Percentiles rank a stretch among this genome's conserved stretches.
These are phyloP conservation scores for Rhizoclosmatium globosum DNA, from an alignment of 192 early-diverging fungal species.

Conservation along the genomic window DNA sequence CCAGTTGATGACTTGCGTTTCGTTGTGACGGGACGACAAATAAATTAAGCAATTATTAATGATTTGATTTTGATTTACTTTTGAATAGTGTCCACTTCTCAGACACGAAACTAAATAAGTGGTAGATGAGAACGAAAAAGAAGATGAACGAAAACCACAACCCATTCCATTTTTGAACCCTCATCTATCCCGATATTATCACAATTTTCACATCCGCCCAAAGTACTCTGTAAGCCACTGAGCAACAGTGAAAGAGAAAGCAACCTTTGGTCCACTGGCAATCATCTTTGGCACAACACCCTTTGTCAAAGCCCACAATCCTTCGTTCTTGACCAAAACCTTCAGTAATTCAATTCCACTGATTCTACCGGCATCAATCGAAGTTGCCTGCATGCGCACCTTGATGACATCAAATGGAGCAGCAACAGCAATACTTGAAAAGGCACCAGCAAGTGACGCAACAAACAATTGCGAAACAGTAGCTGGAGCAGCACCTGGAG, in stretches of 20 bases:
- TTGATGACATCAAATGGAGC: constrained; percentile 96
- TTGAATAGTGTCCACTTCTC: no score
- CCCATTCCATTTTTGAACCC: background rate
- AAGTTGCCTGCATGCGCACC: constrained; percentile 92
- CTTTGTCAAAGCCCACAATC: constrained; percentile 89
- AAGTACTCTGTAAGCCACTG: constrained; percentile 70
- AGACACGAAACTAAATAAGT: no score
- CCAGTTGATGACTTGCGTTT: constrained; percentile 18
- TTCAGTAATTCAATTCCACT: constrained; percentile 76
- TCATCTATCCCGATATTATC: no score
- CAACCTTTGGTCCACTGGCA: constrained; percentile 82
- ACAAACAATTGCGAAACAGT: constrained; percentile 91
- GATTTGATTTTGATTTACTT: no score
- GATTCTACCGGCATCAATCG: constrained; percentile 77
- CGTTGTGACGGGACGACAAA: constrained; percentile 17
- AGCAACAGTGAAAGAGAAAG: constrained; percentile 92
- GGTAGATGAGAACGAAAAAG: background rate
- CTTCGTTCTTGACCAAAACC: constrained; percentile 85
- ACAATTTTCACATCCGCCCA: background rate
- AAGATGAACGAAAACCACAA: constrained; percentile 62
- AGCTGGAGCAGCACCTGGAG: constrained; percentile 72
- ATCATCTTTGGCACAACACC: constrained; percentile 55
- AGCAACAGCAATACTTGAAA: constrained; percentile 87
- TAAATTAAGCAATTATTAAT: background rate
- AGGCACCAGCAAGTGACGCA: constrained; percentile 85